A percentile compares a stretch with the other conserved stretches of the same genome.
These are phyloP conservation scores for Melampsora americana DNA, from an alignment of 1,284 basidiomycete genomes.

Conservation along the genomic window DNA sequence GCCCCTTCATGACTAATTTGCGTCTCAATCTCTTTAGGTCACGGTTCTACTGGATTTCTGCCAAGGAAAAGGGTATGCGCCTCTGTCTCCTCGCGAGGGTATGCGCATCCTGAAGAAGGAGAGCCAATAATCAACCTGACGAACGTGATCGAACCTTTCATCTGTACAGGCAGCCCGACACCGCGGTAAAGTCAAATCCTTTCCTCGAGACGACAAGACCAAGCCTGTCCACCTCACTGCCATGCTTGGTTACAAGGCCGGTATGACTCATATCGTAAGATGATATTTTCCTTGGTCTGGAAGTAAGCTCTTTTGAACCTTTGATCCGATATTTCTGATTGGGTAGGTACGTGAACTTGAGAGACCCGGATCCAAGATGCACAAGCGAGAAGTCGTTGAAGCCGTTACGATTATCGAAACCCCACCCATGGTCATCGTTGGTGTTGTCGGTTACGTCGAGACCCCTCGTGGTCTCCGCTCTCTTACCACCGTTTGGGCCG, in stretches of 20 bases:
- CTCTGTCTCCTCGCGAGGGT: slow-evolving; percentile 45
- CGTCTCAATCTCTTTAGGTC: slow-evolving; percentile 31
- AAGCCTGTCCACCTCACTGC: slow-evolving; percentile 99
- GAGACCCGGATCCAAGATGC: slow-evolving; percentile 98
- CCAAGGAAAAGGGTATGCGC: slow-evolving; percentile 67
- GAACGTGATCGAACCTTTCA: slow-evolving; percentile 1
- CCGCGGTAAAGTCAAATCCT: slow-evolving; percentile 96
- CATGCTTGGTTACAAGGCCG: slow-evolving; percentile 98
- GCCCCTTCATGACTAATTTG: not conserved
- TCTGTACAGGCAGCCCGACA: slow-evolving; percentile 75
- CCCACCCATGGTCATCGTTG: slow-evolving; percentile 93
- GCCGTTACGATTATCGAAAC: slow-evolving; percentile 95
- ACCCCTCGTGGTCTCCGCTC: slow-evolving; percentile 96
- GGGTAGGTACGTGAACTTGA: slow-evolving; percentile 83
- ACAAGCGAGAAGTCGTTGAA: slow-evolving; percentile 99
- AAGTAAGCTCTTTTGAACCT: not conserved
- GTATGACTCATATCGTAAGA: slow-evolving; percentile 90
- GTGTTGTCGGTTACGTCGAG: slow-evolving; percentile 99
- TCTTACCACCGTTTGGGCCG: slow-evolving; percentile 66
- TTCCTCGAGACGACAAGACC: slow-evolving; percentile 99
- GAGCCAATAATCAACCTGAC: slow-evolving; percentile 4
- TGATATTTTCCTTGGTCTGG: not conserved
- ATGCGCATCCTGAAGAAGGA: slow-evolving; percentile 37
- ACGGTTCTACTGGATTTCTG: slow-evolving; percentile 56
- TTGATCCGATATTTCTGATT: not conserved